Percentiles rank a stretch among this genome's conserved stretches.
Conservation (phyloP, 2,329 filamentous ascomycete species). For the Aspergillus hiratsukae region DNA sequence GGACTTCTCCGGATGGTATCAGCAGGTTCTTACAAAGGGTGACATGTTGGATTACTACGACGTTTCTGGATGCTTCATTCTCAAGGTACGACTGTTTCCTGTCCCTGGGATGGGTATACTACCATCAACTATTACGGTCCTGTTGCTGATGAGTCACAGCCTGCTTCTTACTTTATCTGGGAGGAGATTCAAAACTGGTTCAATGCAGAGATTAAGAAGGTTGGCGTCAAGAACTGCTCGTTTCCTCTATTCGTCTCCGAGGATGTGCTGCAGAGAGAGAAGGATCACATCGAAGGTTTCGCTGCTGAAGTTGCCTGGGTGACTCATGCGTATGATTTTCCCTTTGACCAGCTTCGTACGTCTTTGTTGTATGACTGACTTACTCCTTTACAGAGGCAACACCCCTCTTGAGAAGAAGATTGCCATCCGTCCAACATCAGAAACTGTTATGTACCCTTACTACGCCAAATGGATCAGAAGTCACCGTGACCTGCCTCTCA, state of each 20-base stretch:
- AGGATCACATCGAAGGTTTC: slow-evolving; percentile 98
- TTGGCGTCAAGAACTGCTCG: slow-evolving; percentile 92
- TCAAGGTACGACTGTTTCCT: slow-evolving; percentile 53
- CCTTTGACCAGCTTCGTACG: slow-evolving; percentile 6
- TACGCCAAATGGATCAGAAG: slow-evolving; percentile 96
- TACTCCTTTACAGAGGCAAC: slow-evolving; percentile 61
- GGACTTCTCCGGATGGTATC: slow-evolving; percentile 93
- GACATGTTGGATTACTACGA: slow-evolving; percentile 98
- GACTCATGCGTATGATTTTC: slow-evolving; percentile 42
- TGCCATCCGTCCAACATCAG: slow-evolving; percentile 64
- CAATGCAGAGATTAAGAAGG: slow-evolving; percentile 70
- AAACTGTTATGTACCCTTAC: slow-evolving; percentile 91
- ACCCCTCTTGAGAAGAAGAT: slow-evolving; percentile 82
- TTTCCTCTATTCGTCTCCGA: slow-evolving; percentile 94
- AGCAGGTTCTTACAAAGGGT: slow-evolving; percentile 93
- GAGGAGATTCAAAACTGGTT: slow-evolving; percentile 58
- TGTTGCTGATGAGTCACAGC: slow-evolving; percentile 34
- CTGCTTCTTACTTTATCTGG: slow-evolving; percentile 64
- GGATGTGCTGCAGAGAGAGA: slow-evolving; percentile 80
- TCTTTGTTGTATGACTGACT: slow-evolving; percentile 13
- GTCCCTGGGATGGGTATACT: neutral
- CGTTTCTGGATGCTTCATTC: slow-evolving; percentile 94
- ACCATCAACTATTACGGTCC: neutral
- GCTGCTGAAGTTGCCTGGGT: slow-evolving; percentile 63
- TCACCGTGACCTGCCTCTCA: slow-evolving; percentile 88